These are phyloP conservation scores for Lasiodiplodia gonubiensis DNA, from an alignment of 2,329 filamentous ascomycete species.

Conservation along the genomic window DNA sequence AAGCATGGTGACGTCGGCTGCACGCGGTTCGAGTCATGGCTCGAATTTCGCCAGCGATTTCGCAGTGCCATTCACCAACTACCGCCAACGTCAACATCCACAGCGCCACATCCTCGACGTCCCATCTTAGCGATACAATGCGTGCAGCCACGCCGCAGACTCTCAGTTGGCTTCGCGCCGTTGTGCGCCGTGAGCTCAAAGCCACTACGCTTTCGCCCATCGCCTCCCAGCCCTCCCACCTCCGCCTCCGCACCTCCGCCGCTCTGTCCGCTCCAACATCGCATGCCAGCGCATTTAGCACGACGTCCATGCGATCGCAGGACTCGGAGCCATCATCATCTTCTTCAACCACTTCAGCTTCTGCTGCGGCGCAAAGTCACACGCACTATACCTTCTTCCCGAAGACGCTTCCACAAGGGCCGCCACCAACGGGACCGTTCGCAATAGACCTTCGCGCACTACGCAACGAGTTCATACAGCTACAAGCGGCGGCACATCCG, in stretches of 20 bases:
- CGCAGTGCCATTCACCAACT: neutral
- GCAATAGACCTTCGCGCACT: constrained; percentile 71
- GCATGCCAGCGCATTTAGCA: neutral
- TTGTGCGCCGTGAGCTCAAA: constrained; percentile 32
- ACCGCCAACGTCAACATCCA: neutral
- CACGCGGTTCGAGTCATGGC: constrained; percentile 19
- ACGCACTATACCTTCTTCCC: constrained; percentile 90
- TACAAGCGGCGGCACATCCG: constrained; percentile 79
- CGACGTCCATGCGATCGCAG: neutral
- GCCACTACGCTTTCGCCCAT: neutral
- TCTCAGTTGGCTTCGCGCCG: constrained; percentile 37
- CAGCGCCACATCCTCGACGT: neutral
- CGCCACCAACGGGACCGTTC: constrained; percentile 80
- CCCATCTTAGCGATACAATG: constrained; percentile 25
- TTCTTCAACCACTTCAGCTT: neutral
- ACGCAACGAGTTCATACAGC: constrained; percentile 81
- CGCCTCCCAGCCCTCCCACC: neutral
- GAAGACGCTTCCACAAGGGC: constrained; percentile 73
- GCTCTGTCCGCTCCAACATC: neutral
- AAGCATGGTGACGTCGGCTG: constrained; percentile 16
- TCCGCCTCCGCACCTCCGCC: constrained; percentile 1
- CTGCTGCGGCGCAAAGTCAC: neutral
- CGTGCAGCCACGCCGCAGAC: constrained; percentile 32
- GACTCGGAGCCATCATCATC: neutral
- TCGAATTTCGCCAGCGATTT: constrained; percentile 21